Evolutionary conservation across 83 land plant species (phyloP), one percentile per base, ranked within the genome.

Genomic region (Diphasiastrum complanatum): DNA sequence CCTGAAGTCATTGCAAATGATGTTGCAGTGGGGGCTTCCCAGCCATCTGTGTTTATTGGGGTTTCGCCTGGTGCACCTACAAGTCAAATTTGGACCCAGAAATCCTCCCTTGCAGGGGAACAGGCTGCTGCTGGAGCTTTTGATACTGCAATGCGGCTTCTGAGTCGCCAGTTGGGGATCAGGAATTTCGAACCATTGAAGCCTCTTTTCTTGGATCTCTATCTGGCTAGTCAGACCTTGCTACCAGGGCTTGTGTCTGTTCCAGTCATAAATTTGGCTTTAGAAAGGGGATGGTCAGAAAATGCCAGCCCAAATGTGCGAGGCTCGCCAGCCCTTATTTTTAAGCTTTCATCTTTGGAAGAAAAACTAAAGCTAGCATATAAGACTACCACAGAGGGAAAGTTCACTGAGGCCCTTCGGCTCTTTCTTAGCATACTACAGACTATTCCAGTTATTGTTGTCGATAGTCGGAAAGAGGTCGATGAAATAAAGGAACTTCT

Each of bases 51-150:
- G 27, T 81, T 84, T 69, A 69, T 81, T 53, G 70, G 77, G 26
- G 82, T 80, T 24, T 47, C 76, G 22, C 71, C 74, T 29, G 86
- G 87, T 20, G 66, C 80, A 72, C 83, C 86, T 2, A 79, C 70
- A 23, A 77, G 64, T 40, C 84, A 77, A 41, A 72, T 66, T 41
- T 84, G 85, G 87, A 66, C 31, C 3, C 85, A 84, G 23, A 78
- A 47, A 30, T 84, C 82, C 4, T 78, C 85, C 45, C 77, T 84
- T 27, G 87, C 87, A 6, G 86, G 82, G 36, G 87, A 84, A 31
- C 85, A 81, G 65, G 87, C 75, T 6, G 87, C 85, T 43, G 87
- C 85, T 16, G 87, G 87, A 6, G 75, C 85, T 36, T 84, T 81
- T 63, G 86, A 84, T 32, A 68, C 85, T 45, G 87, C 87, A 27